Evolutionary conservation across 768 basidiomycete genomes (phyloP).

Genomic region (Phaffia tasmanica): DNA sequence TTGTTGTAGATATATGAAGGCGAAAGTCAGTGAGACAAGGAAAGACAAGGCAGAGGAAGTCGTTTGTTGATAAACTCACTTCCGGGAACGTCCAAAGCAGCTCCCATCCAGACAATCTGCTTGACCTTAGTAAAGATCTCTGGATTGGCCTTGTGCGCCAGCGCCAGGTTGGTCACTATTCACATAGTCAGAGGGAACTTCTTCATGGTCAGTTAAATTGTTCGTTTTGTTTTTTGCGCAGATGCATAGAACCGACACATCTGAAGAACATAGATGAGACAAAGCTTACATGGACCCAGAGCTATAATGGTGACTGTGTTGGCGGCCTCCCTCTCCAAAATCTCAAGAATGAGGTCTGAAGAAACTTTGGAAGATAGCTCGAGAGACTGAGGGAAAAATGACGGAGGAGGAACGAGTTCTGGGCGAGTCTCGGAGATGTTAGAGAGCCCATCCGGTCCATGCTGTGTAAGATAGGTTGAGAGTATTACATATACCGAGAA

Average conservation of each 20-base stretch:
- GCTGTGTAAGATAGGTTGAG: conserved; percentile 26
- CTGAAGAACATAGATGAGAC: neutral
- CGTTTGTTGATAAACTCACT: conserved; percentile 73
- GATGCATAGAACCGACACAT: too few species aligned
- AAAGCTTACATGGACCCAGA: conserved; percentile 36
- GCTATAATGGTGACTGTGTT: conserved; percentile 36
- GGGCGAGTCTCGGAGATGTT: conserved; percentile 38
- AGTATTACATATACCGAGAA: neutral
- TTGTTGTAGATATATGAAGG: too few species aligned
- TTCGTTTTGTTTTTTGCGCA: neutral
- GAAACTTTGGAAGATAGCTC: conserved; percentile 30
- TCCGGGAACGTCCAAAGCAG: conserved; percentile 79
- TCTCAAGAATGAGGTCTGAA: conserved; percentile 36
- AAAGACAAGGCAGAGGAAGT: conserved; percentile 46
- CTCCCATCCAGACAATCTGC: conserved; percentile 84
- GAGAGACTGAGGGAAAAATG: conserved; percentile 27
- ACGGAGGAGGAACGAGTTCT: conserved; percentile 30
- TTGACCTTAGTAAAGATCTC: conserved; percentile 46
- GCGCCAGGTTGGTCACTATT: conserved; percentile 68
- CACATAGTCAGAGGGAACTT: neutral
- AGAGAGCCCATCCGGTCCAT: conserved; percentile 38
- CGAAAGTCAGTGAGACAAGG: conserved; percentile 40
- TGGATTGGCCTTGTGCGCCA: conserved; percentile 50
- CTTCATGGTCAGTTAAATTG: neutral
- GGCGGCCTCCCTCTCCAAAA: conserved; percentile 31